These are phyloP conservation scores for Exophiala sp. DNA, from an alignment of 2,329 filamentous ascomycete species.

Conservation along the genomic window DNA sequence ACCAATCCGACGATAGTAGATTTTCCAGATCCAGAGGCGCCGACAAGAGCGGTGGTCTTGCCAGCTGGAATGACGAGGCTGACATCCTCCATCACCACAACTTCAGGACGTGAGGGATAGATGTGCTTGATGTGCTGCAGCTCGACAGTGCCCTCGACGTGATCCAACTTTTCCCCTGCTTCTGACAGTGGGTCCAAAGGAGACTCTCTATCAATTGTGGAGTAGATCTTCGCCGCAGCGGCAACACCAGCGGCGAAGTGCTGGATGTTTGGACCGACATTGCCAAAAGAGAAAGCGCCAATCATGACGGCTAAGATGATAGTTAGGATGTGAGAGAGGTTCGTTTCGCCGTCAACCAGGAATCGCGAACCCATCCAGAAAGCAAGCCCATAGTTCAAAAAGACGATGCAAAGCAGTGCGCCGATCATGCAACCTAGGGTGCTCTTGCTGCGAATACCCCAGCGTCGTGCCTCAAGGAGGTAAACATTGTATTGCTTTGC, in stretches of 20 bases:
- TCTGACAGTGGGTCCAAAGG: conserved; percentile 72
- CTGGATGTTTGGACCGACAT: conserved; percentile 76
- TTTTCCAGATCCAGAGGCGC: conserved; percentile 90
- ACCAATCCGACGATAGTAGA: conserved; percentile 89
- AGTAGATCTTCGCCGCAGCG: conserved; percentile 85
- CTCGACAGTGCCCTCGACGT: conserved; percentile 70
- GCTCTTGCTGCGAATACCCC: conserved; percentile 69
- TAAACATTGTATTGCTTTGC: conserved; percentile 77
- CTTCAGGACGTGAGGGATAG: conserved; percentile 87
- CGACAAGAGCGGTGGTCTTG: conserved; percentile 88
- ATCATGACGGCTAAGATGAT: conserved; percentile 90
- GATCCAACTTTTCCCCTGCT: conserved; percentile 65
- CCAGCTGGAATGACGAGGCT: conserved; percentile 75
- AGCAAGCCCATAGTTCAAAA: conserved; percentile 77
- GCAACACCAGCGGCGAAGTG: conserved; percentile 78
- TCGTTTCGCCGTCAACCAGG: conserved; percentile 59
- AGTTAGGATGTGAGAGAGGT: conserved; percentile 67
- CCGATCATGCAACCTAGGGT: conserved; percentile 73
- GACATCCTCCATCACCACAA: conserved; percentile 80
- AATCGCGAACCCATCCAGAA: conserved; percentile 81
- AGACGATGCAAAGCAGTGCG: conserved; percentile 75
- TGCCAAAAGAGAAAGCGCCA: conserved; percentile 84
- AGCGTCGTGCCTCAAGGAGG: conserved; percentile 64
- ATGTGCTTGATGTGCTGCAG: conserved; percentile 82
- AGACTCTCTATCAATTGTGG: conserved; percentile 81